Evolutionary conservation across 768 basidiomycete species (phyloP).

Genomic region (Lenzites betulinus): DNA sequence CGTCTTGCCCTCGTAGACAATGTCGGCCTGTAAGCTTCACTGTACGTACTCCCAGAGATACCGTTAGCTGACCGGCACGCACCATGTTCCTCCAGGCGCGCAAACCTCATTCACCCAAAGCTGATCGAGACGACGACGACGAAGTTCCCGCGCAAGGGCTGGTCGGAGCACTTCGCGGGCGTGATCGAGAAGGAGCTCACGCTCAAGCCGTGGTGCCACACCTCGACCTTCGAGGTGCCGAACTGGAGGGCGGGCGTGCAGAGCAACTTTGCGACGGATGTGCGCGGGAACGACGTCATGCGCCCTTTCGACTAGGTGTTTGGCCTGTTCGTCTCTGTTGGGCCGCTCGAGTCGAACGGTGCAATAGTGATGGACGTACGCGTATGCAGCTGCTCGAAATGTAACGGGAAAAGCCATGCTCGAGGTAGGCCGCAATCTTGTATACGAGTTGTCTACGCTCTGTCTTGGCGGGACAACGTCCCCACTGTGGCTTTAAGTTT

Average conservation of each 20-base stretch:
- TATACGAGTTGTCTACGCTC: no score
- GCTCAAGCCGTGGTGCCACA: constrained; percentile 54
- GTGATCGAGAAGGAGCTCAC: constrained; percentile 47
- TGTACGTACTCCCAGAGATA: not conserved
- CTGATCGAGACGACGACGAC: constrained; percentile 44
- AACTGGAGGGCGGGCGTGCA: constrained; percentile 44
- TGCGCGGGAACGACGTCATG: constrained; percentile 47
- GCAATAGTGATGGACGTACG: not conserved
- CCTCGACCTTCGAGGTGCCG: constrained; percentile 48
- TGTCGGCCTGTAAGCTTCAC: constrained; percentile 42
- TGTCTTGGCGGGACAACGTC: no score
- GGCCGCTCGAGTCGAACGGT: not conserved
- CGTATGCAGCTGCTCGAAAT: no score
- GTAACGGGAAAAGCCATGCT: no score
- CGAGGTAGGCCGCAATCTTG: no score
- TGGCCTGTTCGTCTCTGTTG: no score
- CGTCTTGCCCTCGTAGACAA: constrained; percentile 36
- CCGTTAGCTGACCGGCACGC: no score
- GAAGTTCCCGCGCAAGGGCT: constrained; percentile 46
- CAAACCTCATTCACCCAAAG: constrained; percentile 43
- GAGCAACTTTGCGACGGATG: constrained; percentile 51
- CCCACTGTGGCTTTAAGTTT: no score
- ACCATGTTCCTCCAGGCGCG: constrained; percentile 34
- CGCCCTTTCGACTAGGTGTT: constrained; percentile 37
- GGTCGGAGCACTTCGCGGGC: constrained; percentile 45